Conservation (phyloP, 441 rosid species). For the Hypseocharis bilobata region DNA sequence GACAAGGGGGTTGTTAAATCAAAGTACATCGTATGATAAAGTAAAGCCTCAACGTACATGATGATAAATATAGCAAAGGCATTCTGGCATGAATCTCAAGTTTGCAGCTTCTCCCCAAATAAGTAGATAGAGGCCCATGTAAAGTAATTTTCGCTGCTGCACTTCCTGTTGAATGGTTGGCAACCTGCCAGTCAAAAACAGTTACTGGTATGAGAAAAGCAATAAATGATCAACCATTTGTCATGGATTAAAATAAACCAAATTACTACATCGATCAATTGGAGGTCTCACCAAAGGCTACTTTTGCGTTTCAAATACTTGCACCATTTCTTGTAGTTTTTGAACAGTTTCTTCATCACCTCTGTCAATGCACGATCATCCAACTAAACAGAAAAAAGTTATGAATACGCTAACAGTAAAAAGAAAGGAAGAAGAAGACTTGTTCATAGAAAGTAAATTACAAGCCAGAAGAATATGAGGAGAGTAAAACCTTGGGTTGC, state of each 20-base stretch:
- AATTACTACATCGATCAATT: neutral
- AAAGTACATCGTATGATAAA: neutral
- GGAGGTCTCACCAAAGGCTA: conserved; percentile 69
- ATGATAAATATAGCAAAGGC: conserved; percentile 93
- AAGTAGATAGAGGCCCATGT: conserved; percentile 90
- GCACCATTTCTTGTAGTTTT: conserved; percentile 97
- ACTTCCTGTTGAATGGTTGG: conserved; percentile 98
- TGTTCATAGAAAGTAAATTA: neutral
- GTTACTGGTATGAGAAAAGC: neutral
- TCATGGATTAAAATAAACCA: neutral
- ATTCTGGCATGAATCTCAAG: conserved; percentile 98
- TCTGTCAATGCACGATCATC: conserved; percentile 91
- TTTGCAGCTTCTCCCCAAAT: conserved; percentile 99
- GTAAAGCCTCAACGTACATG: conserved; percentile 47
- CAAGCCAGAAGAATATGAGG: neutral
- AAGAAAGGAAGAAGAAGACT: too few relatives aligned
- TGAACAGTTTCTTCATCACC: conserved; percentile 94
- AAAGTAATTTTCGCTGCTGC: conserved; percentile 87
- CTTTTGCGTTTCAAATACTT: conserved; percentile 86
- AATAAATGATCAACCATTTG: neutral
- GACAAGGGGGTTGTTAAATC: neutral
- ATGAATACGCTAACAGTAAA: neutral
- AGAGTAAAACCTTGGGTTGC: conserved; percentile 75
- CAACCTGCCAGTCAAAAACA: conserved; percentile 49
- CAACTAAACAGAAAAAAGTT: conserved; percentile 38